Base-by-base conservation (phyloP, 768 basidiomycete species). In the Kwoniella dendrophila region DNA sequence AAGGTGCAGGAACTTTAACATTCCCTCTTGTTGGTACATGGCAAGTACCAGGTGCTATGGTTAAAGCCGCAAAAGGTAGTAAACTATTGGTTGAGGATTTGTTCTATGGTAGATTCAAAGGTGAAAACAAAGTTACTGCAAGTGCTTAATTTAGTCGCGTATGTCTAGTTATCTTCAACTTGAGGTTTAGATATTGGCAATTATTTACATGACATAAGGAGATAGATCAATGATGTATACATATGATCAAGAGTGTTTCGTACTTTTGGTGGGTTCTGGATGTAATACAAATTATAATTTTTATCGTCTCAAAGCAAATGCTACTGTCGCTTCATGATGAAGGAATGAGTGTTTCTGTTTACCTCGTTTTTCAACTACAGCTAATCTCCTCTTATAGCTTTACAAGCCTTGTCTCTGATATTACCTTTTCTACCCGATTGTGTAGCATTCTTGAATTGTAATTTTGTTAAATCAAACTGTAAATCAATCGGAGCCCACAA, bases 31-130 rank as follows among this genome's bases (percentile, higher is more conserved):
- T 95, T 89, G 93, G 95, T 80, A 92, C 92, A 27, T 76, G 93
- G 59, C 91, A 88, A 20, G 88, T 87, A 24, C 91, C 90, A 5
- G 87, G 87, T 90, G 91, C 92, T 73, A 93, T 95, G 92, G 83
- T 93, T 33, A 94, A 94, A 80, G 89, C 90, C 6, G 87, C 92
- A 0, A 90, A 89, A 1, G 92, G 91, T 20, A 84, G 84, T 71
- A 89, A 92, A 59, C 92, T 94, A 90, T 80, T 84, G 59, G 90
- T 95, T 36, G 82, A 85, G 18, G 74, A 86, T 24, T 84, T 93
- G 45, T 78, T 83, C 66, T 89, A 92, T 5, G 80, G 89, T 88
- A 12, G 86, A 88, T 76, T 93, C 91, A 78, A 72, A 68, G 50
- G 56, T 22, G 7, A 40, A 1, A 47, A 52, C 41, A 66, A 66